Percentiles rank a stretch among this genome's conserved stretches.
These are phyloP conservation scores for Trichosporon faecale DNA, from an alignment of 1,284 basidiomycete genomes.

Conservation along the genomic window DNA sequence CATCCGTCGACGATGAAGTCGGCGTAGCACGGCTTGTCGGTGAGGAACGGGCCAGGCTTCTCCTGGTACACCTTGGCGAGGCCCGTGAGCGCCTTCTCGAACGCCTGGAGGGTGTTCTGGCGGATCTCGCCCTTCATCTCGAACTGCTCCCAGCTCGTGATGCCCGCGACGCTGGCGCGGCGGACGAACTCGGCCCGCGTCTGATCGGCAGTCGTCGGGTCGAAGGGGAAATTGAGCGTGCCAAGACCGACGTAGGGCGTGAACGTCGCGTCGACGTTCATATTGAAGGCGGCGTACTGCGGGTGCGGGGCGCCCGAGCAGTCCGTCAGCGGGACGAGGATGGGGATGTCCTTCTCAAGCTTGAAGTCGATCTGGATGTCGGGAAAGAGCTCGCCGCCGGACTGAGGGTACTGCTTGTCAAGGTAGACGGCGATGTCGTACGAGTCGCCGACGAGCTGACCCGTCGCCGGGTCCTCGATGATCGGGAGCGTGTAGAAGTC, in stretches of 20 bases:
- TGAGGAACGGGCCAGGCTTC: background rate
- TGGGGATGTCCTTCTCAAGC: background rate
- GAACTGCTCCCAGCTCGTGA: constrained; percentile 5
- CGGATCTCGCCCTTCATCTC: background rate
- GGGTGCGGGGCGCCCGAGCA: background rate
- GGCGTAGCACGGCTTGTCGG: background rate
- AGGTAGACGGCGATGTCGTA: constrained; percentile 5
- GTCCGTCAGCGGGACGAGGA: background rate
- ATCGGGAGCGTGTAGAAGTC: background rate
- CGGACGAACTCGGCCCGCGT: background rate
- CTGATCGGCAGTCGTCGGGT: background rate
- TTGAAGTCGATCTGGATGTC: background rate
- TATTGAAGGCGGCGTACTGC: background rate
- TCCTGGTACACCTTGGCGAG: background rate
- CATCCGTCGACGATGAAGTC: background rate
- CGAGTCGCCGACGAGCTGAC: background rate
- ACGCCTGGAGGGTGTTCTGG: background rate
- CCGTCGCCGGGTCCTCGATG: background rate
- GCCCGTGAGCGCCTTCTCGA: background rate
- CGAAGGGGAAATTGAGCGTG: constrained; percentile 4
- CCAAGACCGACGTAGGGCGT: background rate
- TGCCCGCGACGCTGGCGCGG: constrained; percentile 6
- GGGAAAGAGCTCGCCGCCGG: background rate
- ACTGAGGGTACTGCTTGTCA: background rate
- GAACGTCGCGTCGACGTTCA: constrained; percentile 7